A percentile compares a stretch with the other conserved stretches of the same genome.
Evolutionary conservation across 23 red algal genomes (phyloP).

Genomic region (Pyropia yezoensis): DNA sequence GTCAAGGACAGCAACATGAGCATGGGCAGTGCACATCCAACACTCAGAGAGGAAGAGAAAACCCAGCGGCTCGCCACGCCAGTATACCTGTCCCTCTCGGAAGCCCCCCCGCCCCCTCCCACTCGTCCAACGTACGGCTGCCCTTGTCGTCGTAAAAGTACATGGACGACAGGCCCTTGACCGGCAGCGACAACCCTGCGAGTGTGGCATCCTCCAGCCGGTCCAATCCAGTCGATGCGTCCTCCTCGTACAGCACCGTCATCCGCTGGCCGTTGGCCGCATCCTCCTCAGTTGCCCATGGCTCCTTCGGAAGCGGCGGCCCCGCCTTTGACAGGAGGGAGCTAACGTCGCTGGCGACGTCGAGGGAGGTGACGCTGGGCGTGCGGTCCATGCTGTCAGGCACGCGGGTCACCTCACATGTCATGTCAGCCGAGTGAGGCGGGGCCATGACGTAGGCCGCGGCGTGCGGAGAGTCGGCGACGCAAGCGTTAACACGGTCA

Average conservation of each 20-base stretch:
- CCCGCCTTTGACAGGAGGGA: no score
- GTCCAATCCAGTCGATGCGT: constrained; percentile 3
- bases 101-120: background rate
- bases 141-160: constrained; percentile 94
- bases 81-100: background rate
- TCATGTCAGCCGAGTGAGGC: no score
- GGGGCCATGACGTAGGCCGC: no score
- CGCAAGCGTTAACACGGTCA: no score
- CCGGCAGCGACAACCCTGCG: constrained; percentile 12
- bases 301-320: no score
- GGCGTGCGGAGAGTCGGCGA: no score
- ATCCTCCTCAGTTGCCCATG: no score
- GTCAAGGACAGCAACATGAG: background rate
- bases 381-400: no score
- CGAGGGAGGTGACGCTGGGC: no score
- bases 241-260: constrained; percentile 49
- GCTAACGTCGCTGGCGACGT: no score
- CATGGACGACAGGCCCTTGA: constrained; percentile 37
- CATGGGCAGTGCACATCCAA: background rate
- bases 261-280: background rate
- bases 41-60: background rate
- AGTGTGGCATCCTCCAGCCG: constrained; percentile 31
- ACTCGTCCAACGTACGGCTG: constrained; percentile 38
- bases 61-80: background rate
- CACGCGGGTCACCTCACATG: no score